Conservation (phyloP, 2,329 filamentous ascomycete genomes). For the Aspergillus flavus region DNA sequence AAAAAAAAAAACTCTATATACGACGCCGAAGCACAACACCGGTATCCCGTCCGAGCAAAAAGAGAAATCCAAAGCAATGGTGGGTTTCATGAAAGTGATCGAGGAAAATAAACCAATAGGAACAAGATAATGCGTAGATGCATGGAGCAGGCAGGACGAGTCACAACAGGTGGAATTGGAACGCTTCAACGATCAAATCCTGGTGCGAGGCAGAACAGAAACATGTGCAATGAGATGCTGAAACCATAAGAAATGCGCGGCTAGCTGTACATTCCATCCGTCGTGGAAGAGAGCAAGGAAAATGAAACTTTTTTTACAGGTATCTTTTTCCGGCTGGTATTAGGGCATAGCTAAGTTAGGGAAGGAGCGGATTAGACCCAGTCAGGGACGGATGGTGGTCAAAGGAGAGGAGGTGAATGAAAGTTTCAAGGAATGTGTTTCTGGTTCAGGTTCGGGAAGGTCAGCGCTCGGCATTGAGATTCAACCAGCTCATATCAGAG, state of each 20-base stretch:
- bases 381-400: background rate
- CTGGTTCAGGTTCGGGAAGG: background rate
- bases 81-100: background rate
- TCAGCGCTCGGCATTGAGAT: constrained; percentile 37
- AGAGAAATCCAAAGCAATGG: background rate
- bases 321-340: background rate
- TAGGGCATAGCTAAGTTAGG: background rate
- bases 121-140: background rate
- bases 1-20: background rate
- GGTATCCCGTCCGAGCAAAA: background rate
- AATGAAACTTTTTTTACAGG: constrained; percentile 11
- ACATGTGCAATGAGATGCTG: constrained; percentile 8
- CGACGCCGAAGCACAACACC: background rate
- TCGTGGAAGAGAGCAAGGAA: constrained; percentile 1
- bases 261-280: constrained; percentile 16
- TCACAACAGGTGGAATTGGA: constrained; percentile 1
- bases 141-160: background rate
- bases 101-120: background rate
- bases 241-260: constrained; percentile 5
- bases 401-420: background rate
- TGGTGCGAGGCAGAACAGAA: constrained; percentile 7
- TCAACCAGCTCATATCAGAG: constrained; percentile 49
- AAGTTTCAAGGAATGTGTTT: constrained; percentile 4
- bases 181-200: constrained; percentile 18
- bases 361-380: constrained; percentile 6